Evolutionary conservation across 257 asterid species (phyloP), one percentile per base, ranked within the genome.

Genomic region (Primulina huaijiensis): DNA sequence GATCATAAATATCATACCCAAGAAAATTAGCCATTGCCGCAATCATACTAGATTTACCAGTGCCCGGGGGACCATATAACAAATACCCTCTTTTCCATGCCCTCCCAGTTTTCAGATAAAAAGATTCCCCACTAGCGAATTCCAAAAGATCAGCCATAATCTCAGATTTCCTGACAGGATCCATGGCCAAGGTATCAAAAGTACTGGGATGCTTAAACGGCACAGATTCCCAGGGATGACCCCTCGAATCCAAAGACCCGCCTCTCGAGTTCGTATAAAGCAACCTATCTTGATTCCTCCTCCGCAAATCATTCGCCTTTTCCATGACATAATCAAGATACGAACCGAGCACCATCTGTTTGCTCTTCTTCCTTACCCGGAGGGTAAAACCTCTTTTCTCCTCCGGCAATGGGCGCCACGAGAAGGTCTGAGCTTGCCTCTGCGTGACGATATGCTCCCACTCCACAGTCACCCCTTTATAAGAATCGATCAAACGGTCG

Each of bases 371-470:
- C 76, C 80, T 72, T 29, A 80, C 84, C 0, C 82, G 78, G 19
- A 85, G 68, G 2, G 85, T 78, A 78, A 85, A 85, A 27, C 85
- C 90, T 17, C 90, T 50, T 35, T 85, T 85, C 80, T 85, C 90
- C 77, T 85, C 90, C 31, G 90, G 90, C 67, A 82, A 2, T 3
- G 90, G 90, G 2, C 90, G 82, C 88, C 88, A 85, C 0, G 90
- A 76, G 62, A 83, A 85, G 3, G 80, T 75, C 58, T 80, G 90
- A 6, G 84, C 14, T 25, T 85, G 88, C 12, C 90, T 68, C 21
- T 80, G 88, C 0, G 81, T 79, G 69, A 85, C 90, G 43, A 81
- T 37, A 82, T 85, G 90, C 34, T 85, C 90, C 90, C 90, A 85
- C 46, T 72, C 81, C 58, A 85, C 88, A 70, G 81, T 76, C 62